A percentile compares a stretch with the other conserved stretches of the same genome.
Conservation (phyloP, 2,329 filamentous ascomycete species). For the Conoideocrella luteorostrata region DNA sequence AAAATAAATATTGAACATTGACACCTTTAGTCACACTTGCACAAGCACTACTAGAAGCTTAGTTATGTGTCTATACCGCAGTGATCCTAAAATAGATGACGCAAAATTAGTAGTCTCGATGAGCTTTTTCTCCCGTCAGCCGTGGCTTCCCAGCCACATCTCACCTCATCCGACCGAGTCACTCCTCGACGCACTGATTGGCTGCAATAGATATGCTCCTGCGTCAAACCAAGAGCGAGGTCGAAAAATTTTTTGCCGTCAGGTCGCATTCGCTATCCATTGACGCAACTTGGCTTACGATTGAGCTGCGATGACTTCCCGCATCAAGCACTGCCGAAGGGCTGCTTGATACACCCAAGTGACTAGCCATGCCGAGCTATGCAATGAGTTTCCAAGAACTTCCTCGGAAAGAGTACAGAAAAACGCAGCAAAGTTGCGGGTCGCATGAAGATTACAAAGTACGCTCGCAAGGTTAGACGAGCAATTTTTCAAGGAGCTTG, state of each 20-base stretch:
- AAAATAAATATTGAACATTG: too few relatives aligned
- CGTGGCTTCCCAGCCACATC: too few relatives aligned
- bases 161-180: too few relatives aligned
- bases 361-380: background rate
- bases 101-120: too few relatives aligned
- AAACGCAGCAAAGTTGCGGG: background rate
- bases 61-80: too few relatives aligned
- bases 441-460: background rate
- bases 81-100: too few relatives aligned
- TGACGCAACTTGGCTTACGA: background rate
- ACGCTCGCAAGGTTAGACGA: background rate
- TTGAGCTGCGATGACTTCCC: background rate
- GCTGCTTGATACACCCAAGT: background rate
- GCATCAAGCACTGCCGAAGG: background rate
- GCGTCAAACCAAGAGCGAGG: background rate
- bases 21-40: too few relatives aligned
- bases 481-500: too few relatives aligned
- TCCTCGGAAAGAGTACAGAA: background rate
- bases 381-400: background rate
- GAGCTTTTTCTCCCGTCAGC: too few relatives aligned
- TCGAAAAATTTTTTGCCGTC: background rate
- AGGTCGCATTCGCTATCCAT: background rate
- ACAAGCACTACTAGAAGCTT: too few relatives aligned
- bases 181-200: background rate
- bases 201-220: background rate